Conservation (phyloP, 148 eudicot species). For the Cornus florida region DNA sequence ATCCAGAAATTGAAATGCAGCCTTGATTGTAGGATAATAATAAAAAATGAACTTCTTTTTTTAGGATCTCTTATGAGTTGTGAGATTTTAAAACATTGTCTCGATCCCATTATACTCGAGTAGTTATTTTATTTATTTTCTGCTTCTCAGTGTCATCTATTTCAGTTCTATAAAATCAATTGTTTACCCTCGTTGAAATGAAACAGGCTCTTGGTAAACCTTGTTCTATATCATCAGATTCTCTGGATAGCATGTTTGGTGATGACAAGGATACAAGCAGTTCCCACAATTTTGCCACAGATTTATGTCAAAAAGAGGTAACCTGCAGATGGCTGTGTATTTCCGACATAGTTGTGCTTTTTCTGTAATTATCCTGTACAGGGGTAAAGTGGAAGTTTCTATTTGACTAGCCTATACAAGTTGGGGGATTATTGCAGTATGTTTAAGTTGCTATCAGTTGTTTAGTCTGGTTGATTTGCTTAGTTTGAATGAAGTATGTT, state of each 20-base stretch:
- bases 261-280: slow-evolving; percentile 50
- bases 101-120: neutral
- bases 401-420: neutral
- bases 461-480: neutral
- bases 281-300: slow-evolving; percentile 18
- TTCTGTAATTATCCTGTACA: neutral
- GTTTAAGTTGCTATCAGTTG: neutral
- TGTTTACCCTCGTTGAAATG: slow-evolving; percentile 15
- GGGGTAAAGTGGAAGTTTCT: neutral
- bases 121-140: neutral
- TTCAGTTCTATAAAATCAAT: neutral
- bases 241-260: slow-evolving; percentile 65
- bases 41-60: too few species aligned
- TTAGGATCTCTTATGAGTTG: neutral
- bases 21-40: too few species aligned
- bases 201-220: slow-evolving; percentile 53
- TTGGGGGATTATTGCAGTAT: neutral
- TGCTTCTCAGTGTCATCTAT: neutral
- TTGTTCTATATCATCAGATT: slow-evolving; percentile 58
- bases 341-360: neutral
- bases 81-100: neutral
- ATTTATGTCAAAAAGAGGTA: slow-evolving; percentile 61
- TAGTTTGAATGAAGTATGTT: neutral
- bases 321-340: slow-evolving; percentile 1
- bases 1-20: too few species aligned